These are phyloP conservation scores for Salvia rosmarinus DNA, from an alignment of 257 asterid genomes.

Conservation along the genomic window DNA sequence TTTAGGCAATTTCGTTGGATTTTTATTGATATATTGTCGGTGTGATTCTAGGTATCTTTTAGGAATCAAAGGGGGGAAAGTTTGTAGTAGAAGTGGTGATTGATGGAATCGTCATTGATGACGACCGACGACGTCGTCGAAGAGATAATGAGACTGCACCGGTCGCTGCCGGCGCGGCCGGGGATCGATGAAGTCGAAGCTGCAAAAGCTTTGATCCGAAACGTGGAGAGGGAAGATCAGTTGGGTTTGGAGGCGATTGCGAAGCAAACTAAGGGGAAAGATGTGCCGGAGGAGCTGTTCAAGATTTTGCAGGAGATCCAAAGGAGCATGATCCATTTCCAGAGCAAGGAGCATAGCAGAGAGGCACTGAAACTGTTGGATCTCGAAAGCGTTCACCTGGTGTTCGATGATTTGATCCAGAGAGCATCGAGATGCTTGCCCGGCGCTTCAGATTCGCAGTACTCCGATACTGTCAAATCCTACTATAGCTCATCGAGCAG, in stretches of 20 bases:
- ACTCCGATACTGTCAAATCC: slow-evolving; percentile 41
- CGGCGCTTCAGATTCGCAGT: slow-evolving; percentile 40
- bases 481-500: slow-evolving; percentile 45
- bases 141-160: slow-evolving; percentile 76
- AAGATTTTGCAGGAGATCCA: slow-evolving; percentile 75
- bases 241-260: slow-evolving; percentile 57
- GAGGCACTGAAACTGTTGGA: slow-evolving; percentile 79
- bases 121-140: slow-evolving; percentile 67
- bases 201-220: slow-evolving; percentile 58
- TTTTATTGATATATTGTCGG: neutral
- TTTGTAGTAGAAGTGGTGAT: slow-evolving; percentile 31
- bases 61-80: slow-evolving; percentile 15
- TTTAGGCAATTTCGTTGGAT: neutral
- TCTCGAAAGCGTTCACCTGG: slow-evolving; percentile 62
- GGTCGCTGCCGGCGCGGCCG: slow-evolving; percentile 76
- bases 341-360: slow-evolving; percentile 67
- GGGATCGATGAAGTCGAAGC: slow-evolving; percentile 86
- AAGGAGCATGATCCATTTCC: slow-evolving; percentile 53
- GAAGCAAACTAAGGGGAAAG: slow-evolving; percentile 61
- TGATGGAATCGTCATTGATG: slow-evolving; percentile 52
- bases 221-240: slow-evolving; percentile 80
- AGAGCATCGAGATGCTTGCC: slow-evolving; percentile 77
- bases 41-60: slow-evolving; percentile 13
- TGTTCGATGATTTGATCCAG: slow-evolving; percentile 85
- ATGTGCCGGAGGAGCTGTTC: slow-evolving; percentile 78